Conservation (phyloP, 306 rosid genomes). For the Astragalus glycyphyllos region DNA sequence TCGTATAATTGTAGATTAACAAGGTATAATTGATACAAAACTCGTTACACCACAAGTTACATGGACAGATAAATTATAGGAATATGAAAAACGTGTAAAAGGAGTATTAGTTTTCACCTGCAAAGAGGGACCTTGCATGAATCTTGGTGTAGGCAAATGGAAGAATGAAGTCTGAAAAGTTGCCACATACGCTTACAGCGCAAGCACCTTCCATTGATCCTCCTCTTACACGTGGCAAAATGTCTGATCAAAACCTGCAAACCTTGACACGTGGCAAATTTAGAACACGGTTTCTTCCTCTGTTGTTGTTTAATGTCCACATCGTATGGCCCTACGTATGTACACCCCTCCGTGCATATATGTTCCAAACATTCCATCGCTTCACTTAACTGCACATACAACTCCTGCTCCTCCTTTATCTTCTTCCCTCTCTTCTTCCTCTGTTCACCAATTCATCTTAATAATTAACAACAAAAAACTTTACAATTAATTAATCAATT, state of each 20-base stretch:
- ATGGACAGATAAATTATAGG: neutral
- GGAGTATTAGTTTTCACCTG: constrained; percentile 49
- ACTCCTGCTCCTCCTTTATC: constrained; percentile 57
- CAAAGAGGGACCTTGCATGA: constrained; percentile 93
- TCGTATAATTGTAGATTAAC: neutral
- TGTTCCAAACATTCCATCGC: constrained; percentile 93
- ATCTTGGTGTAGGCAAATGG: constrained; percentile 61
- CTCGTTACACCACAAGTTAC: neutral
- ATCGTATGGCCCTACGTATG: constrained; percentile 62
- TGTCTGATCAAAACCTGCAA: constrained; percentile 68
- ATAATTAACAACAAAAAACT: neutral
- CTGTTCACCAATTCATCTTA: constrained; percentile 46
- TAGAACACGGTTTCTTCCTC: constrained; percentile 57
- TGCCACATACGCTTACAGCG: constrained; percentile 91
- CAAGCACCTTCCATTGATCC: constrained; percentile 61
- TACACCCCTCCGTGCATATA: constrained; percentile 87
- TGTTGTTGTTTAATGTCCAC: constrained; percentile 44
- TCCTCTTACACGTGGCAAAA: constrained; percentile 60
- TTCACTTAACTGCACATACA: constrained; percentile 70
- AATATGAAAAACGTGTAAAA: neutral
- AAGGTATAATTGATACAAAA: neutral
- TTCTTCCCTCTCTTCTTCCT: constrained; percentile 64
- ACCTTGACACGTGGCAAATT: constrained; percentile 69
- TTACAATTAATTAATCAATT: no score
- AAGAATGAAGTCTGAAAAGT: constrained; percentile 76